Evolutionary conservation across 2,329 filamentous ascomycete species (phyloP).

Genomic region (Zymoseptoria brevis): DNA sequence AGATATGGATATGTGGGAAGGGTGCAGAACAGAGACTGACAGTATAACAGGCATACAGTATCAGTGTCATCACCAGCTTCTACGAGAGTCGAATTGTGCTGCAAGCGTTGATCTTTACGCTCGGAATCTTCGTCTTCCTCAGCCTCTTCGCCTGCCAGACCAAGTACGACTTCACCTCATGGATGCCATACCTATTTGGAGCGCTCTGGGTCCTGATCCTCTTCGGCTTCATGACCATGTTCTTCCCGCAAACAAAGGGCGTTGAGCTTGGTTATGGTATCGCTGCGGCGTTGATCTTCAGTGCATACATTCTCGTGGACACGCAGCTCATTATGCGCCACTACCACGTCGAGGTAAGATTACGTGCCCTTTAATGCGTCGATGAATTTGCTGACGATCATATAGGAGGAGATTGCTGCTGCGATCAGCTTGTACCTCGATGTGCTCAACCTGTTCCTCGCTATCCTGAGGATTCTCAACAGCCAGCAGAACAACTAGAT

Average conservation of each 20-base stretch:
- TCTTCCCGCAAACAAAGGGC: conserved; percentile 77
- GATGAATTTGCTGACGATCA: neutral
- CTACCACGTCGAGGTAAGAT: conserved; percentile 69
- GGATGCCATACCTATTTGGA: conserved; percentile 93
- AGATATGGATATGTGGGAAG: neutral
- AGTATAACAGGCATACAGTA: conserved; percentile 60
- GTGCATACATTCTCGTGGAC: conserved; percentile 88
- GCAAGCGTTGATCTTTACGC: conserved; percentile 79
- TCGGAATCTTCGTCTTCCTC: conserved; percentile 56
- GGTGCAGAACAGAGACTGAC: neutral
- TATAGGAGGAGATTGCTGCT: conserved; percentile 26
- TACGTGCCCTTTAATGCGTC: neutral
- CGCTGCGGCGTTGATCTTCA: conserved; percentile 78
- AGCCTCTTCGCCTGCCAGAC: conserved; percentile 89
- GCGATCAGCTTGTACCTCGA: conserved; percentile 76
- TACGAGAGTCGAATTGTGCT: conserved; percentile 79
- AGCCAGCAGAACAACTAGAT: conserved; percentile 83
- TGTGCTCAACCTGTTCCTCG: conserved; percentile 73
- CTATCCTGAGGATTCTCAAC: conserved; percentile 92
- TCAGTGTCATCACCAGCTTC: conserved; percentile 87
- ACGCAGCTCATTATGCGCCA: conserved; percentile 93
- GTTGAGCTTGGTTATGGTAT: conserved; percentile 80
- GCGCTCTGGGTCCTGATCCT: conserved; percentile 82
- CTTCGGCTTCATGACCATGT: conserved; percentile 86
- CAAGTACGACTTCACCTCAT: conserved; percentile 96